A percentile compares a stretch with the other conserved stretches of the same genome.
Evolutionary conservation across 78 protist genomes (phyloP).

Genomic region (Dictyostelium intermedium): DNA sequence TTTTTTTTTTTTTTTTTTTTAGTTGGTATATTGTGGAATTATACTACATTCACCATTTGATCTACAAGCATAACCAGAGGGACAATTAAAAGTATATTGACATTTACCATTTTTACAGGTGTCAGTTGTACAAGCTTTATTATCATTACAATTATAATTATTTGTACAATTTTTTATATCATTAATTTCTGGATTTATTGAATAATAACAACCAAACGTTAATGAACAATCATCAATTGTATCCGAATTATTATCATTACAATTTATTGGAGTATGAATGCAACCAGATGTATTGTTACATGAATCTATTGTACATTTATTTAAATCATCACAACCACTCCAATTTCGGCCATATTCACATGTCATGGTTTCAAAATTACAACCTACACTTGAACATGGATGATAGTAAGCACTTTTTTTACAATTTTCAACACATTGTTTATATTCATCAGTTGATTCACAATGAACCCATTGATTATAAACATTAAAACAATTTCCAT

Average conservation of each 20-base stretch:
- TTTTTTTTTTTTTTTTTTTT: background rate
- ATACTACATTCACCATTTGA: background rate
- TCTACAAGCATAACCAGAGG: background rate
- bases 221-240: constrained; percentile 13
- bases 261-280: background rate
- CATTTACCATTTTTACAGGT: background rate
- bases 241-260: constrained; percentile 1
- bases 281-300: background rate
- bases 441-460: constrained; percentile 10
- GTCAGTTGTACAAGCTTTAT: background rate
- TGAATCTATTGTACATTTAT: constrained; percentile 33
- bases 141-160: background rate
- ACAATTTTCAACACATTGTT: background rate
- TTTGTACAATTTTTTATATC: background rate
- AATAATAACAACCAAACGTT: background rate
- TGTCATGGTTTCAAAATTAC: background rate
- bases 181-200: background rate
- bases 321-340: constrained; percentile 17
- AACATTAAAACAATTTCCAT: constrained; percentile 7
- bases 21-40: background rate
- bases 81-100: background rate
- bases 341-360: background rate
- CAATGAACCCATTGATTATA: background rate
- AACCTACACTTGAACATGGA: background rate
- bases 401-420: background rate